A percentile compares a stretch with the other conserved stretches of the same genome.
Evolutionary conservation across 23 red algal genomes (phyloP).

Genomic region (Gracilaria gracilis): DNA sequence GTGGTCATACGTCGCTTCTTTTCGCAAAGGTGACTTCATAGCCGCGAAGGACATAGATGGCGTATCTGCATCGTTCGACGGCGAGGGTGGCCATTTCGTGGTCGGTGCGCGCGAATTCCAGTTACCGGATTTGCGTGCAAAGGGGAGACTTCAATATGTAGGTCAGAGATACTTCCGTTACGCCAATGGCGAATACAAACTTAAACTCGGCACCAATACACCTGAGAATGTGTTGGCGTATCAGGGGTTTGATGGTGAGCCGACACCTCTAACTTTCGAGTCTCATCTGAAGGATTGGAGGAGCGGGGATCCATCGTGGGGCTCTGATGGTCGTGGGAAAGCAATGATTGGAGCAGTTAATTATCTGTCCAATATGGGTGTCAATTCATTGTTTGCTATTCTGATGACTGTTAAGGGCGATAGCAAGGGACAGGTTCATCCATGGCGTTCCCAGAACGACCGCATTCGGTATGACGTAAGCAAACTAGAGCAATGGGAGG

Average conservation of each 20-base stretch:
- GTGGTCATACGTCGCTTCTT: conserved; percentile 50
- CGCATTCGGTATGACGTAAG: conserved; percentile 52
- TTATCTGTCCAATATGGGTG: conserved; percentile 51
- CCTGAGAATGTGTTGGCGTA: conserved; percentile 65
- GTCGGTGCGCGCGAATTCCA: conserved; percentile 19
- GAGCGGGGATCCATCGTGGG: conserved; percentile 45
- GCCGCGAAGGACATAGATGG: conserved; percentile 38
- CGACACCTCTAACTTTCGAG: conserved; percentile 10
- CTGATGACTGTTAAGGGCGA: conserved; percentile 58
- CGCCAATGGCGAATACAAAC: conserved; percentile 45
- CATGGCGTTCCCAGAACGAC: conserved; percentile 32
- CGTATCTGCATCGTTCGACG: conserved; percentile 15
- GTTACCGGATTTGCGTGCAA: conserved; percentile 31
- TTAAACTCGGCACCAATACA: conserved; percentile 67
- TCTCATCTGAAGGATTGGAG: conserved; percentile 64
- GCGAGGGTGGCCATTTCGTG: conserved; percentile 28
- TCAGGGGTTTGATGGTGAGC: conserved; percentile 38
- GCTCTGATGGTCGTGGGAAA: conserved; percentile 21
- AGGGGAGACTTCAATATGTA: conserved; percentile 62
- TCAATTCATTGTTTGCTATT: conserved; percentile 61
- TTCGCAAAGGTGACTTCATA: conserved; percentile 38
- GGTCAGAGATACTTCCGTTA: conserved; percentile 60
- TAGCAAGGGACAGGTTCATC: conserved; percentile 54
- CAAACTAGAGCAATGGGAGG: conserved; percentile 69
- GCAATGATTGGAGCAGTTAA: conserved; percentile 60